Percentiles rank a stretch among this genome's conserved stretches.
Conservation (phyloP, 345 rosid species). For the Gossypium sturtianum region DNA sequence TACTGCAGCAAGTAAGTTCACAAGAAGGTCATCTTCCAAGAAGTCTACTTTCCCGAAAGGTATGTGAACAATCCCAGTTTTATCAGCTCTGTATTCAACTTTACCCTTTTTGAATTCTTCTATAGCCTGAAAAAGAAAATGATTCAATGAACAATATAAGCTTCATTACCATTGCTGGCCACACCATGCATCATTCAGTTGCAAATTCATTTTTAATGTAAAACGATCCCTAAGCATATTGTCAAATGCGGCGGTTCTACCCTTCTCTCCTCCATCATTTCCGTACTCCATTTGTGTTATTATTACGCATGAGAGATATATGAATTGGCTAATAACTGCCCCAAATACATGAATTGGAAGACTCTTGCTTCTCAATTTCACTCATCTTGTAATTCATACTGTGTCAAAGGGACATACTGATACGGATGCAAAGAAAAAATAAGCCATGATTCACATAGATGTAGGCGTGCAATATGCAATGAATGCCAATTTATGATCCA, state of each 20-base stretch:
- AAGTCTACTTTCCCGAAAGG: slow-evolving; percentile 80
- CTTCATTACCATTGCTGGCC: background rate
- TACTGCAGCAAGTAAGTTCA: slow-evolving; percentile 72
- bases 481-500: background rate
- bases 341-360: background rate
- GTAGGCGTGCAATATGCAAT: background rate
- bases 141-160: background rate
- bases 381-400: background rate
- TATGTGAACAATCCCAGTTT: slow-evolving; percentile 96
- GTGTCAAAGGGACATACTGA: background rate
- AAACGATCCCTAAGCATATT: background rate
- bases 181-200: background rate
- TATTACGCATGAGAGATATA: background rate
- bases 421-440: background rate
- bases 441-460: background rate
- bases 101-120: slow-evolving; percentile 94
- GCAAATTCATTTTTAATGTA: background rate
- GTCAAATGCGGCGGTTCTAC: background rate
- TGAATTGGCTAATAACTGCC: background rate
- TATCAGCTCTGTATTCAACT: slow-evolving; percentile 90
- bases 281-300: background rate
- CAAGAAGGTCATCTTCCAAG: slow-evolving; percentile 70
- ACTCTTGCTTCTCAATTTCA: too few relatives aligned
- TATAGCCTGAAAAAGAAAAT: slow-evolving; percentile 60
- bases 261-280: background rate